Base-by-base conservation (phyloP, 1,139 yeast species). In the Candida pseudocylindracea region DNA sequence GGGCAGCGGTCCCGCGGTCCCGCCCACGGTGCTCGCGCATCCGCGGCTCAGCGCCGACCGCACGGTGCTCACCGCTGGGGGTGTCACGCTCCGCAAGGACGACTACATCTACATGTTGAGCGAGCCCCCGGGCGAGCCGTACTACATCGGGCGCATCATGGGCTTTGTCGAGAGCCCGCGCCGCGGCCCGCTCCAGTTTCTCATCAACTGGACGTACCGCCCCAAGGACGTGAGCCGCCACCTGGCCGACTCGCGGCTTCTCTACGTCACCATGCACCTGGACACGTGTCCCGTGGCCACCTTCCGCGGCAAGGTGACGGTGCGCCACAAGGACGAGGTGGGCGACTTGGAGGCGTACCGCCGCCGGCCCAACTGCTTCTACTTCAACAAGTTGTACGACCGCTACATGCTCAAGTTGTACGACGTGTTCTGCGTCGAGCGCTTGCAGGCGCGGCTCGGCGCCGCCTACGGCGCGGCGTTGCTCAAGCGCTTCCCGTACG, bases 71-170 rank as follows among this genome's bases (percentile, higher is more conserved):
- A 15, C 20, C 6, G 4, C 20, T 4, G n/a, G 10, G 26, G 29
- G 37, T 1, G 52, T 53, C 34, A 46, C 44, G 30, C 39, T 67
- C 13, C 40, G 40, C 7, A 67, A 66, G 37, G 69, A 67, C 20
- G 93, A 85, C 36, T 73, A 63, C 40, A 75, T 85, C 6, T 85
- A 79, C 48, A 72, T 88, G 69, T 63, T 83, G 24, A 72, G 92
- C 39, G 95, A 81, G 48, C 95, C 95, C 1, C 88, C 94, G 0
- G 92, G 93, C 1, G 96, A 85, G 43, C 95, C 96, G 0, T 85
- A 79, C 53, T 83, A 80, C 45, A 67, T 88, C 32, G 96, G 93
- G 0, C 59, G 91, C 34, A 63, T 88, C 32, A 67, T 80, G 63
- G 92, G 85, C 24, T 81, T 83, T 47, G 20, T 15, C 20, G 20